phyloP scores from a whole-genome alignment of 352 stramenopile genomes.

The Thalassiosira mediterranea region DNA sequence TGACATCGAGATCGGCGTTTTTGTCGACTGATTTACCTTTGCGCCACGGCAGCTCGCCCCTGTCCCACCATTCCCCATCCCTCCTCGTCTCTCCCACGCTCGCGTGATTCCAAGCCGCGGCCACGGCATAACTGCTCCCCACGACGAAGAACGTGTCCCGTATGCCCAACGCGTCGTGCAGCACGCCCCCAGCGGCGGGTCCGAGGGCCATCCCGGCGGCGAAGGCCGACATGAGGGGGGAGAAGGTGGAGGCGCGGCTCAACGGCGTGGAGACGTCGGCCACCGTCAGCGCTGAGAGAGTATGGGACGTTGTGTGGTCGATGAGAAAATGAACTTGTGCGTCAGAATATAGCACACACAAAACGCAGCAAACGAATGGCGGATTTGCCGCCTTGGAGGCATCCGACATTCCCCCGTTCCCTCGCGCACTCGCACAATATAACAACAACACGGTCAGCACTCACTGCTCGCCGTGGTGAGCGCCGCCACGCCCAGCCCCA shows the following conservation, averaged over 20 bases:
- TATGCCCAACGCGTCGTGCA: slow-evolving; percentile 72
- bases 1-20: slow-evolving; percentile 3
- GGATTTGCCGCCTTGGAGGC: too few relatives aligned
- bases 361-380: too few relatives aligned
- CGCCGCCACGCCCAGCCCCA: slow-evolving; percentile 72
- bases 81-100: slow-evolving; percentile 77
- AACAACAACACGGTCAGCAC: too few relatives aligned
- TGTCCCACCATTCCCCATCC: slow-evolving; percentile 10
- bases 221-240: slow-evolving; percentile 81
- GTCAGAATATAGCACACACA: too few relatives aligned
- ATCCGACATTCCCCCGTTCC: too few relatives aligned
- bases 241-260: slow-evolving; percentile 77
- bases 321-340: too few relatives aligned
- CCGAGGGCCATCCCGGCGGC: slow-evolving; percentile 77
- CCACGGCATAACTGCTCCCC: slow-evolving; percentile 68
- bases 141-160: slow-evolving; percentile 78
- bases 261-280: slow-evolving; percentile 80
- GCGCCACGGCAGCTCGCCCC: slow-evolving; percentile 60
- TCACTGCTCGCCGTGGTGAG: slow-evolving; percentile 76
- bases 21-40: neutral
- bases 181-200: slow-evolving; percentile 75
- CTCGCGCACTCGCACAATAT: too few relatives aligned
- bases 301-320: too few relatives aligned
- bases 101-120: slow-evolving; percentile 62
- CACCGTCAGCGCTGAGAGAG: slow-evolving; percentile 77